Evolutionary conservation across 1,139 yeast genomes (phyloP), one percentile per base, ranked within the genome.

Genomic region (Candida buenavistaensis): DNA sequence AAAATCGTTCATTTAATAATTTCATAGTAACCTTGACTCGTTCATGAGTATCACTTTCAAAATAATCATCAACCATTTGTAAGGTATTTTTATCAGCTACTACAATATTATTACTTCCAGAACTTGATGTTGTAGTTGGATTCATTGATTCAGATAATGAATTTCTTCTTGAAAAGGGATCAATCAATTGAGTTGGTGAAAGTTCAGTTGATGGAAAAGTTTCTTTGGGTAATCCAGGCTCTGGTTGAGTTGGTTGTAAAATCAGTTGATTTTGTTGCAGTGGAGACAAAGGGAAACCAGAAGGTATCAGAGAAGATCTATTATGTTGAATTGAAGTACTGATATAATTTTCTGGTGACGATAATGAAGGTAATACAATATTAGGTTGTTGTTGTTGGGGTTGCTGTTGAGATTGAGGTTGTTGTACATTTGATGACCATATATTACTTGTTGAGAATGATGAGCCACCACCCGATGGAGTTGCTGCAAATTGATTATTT

Each of bases 1-100:
- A 51, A 42, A 51, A 61, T 15, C 54, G 45, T 27, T 55, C 57
- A 30, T 55, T 49, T 17, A 62, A 42, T 20, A 52, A 46, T 20
- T 44, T 38, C 31, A 55, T 38, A 1, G 62, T 60, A 8, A 68
- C 72, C 37, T 64, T 59, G 12, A 69, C 73, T 28, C 75, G 47
- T 42, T 61, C 54, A 46, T 68, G 73, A n/a, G 62, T 60, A 43
- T 69, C 75, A 8, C 36, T 39, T 25, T 56, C 59, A 47, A 69
- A 68, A 45, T 69, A 69, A 11, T 61, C 65, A 35, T 58, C 47
- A 25, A 64, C 64, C 20, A 56, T 45, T 15, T 53, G 55, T 21
- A 53, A 35, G 2, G 53, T 46, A 12, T 34, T 36, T 26, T 28
- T 26, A 26, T 37, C 43, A 23, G 33, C 23, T 11, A 28, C 31